Conservation (phyloP, 1,284 basidiomycete genomes). For the Coniferiporia weirii region DNA sequence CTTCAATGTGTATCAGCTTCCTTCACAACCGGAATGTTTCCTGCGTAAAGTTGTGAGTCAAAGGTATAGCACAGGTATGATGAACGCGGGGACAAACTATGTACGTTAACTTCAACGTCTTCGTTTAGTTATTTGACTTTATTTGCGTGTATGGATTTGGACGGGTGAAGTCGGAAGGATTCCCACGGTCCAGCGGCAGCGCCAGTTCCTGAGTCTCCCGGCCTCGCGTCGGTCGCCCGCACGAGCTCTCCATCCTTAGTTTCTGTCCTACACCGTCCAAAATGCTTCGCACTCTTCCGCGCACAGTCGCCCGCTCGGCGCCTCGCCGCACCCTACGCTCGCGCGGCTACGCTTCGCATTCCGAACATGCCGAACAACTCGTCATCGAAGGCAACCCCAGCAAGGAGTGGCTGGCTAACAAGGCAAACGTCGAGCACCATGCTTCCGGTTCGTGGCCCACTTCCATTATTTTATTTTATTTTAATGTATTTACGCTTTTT, state of each 20-base stretch:
- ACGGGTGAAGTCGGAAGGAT: background rate
- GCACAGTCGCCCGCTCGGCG: constrained; percentile 40
- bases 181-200: background rate
- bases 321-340: constrained; percentile 38
- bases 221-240: background rate
- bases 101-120: too few species aligned
- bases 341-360: constrained; percentile 34
- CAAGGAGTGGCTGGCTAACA: constrained; percentile 48
- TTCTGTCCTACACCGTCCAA: background rate
- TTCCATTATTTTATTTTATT: constrained; percentile 12
- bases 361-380: constrained; percentile 12
- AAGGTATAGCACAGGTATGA: background rate
- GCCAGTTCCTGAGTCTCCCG: too few species aligned
- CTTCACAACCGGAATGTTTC: background rate
- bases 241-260: background rate
- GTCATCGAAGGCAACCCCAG: constrained; percentile 17
- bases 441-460: constrained; percentile 48
- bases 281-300: constrained; percentile 25
- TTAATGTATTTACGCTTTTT: constrained; percentile 14
- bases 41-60: background rate
- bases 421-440: constrained; percentile 59
- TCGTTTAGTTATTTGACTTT: too few species aligned
- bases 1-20: background rate
- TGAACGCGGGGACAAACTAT: background rate
- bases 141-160: background rate